Evolutionary conservation across 2,329 filamentous ascomycete species (phyloP), one percentile per base, ranked within the genome.

Genomic region (Aspergillus fumigatus): DNA sequence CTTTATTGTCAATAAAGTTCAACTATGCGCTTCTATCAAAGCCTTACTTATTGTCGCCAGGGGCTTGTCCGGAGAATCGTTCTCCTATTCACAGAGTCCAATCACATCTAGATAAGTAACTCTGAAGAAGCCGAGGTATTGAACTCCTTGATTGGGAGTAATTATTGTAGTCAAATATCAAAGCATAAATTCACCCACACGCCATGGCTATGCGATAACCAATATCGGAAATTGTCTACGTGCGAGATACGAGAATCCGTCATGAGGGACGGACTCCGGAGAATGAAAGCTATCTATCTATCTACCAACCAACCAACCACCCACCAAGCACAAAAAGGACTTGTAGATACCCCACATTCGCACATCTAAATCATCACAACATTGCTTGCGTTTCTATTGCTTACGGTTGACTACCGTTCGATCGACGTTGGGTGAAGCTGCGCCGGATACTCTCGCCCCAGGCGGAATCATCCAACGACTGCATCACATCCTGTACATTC

Each of bases 391-490:
- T 56, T 48, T 53, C 50, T 50, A 55, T 32, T 50, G 48, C 52
- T 57, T 60, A 59, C 29, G 52, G 53, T 21, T 57, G 57, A 54
- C 59, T 55, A 50, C 65, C 55, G 48, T 68, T 67, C 41, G 77
- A 73, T 60, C 83, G 78, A 66, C 80, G 80, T 67, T 80, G 82
- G 53, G 92, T 96, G 65, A 94, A 91, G 76, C 91, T 96, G 60
- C 91, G 83, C 61, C 92, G 82, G 62, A 97, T 92, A 78, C 90
- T 96, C 75, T 96, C 90, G 52, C 93, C 90, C 93, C 93, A 97
- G 17, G 89, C 88, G 19, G 90, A 94, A 67, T 93, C 89, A 67
- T 94, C 90, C 54, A 97, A 82, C 69, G 94, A 89, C 63, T 92
- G 86, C 72, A 92, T 84, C 63, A 95, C 89, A 66, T 92, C 88